Evolutionary conservation across 2,329 filamentous ascomycete species (phyloP).

Genomic region (Aureobasidium sp.): DNA sequence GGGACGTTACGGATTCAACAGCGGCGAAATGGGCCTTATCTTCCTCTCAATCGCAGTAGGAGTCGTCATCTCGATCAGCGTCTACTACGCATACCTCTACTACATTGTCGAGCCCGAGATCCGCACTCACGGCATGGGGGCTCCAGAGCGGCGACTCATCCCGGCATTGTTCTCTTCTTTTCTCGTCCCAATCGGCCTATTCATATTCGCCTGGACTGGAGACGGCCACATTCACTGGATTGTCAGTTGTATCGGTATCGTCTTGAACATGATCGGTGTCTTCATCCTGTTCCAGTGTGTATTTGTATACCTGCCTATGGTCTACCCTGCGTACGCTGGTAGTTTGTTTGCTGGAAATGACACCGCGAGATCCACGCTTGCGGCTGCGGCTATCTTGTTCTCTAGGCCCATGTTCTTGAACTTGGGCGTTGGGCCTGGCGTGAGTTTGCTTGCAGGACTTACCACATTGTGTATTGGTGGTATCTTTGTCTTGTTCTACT

Average conservation of each 20-base stretch:
- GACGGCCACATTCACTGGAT: conserved; percentile 33
- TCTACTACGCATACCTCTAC: conserved; percentile 24
- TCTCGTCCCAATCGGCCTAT: conserved; percentile 28
- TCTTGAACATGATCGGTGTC: conserved; percentile 31
- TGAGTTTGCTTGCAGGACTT: conserved; percentile 47
- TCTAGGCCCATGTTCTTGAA: conserved; percentile 52
- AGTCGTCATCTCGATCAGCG: conserved; percentile 44
- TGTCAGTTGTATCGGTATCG: conserved; percentile 36
- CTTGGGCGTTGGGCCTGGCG: conserved; percentile 52
- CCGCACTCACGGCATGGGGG: conserved; percentile 21
- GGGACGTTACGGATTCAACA: conserved; percentile 51
- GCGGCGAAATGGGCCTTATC: conserved; percentile 52
- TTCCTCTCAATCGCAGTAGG: conserved; percentile 56
- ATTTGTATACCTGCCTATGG: conserved; percentile 34
- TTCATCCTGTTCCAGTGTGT: conserved; percentile 39
- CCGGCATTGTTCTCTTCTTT: conserved; percentile 29
- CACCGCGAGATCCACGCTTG: conserved; percentile 51
- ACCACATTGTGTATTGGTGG: conserved; percentile 30
- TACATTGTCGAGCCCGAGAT: conserved; percentile 24
- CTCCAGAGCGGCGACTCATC: conserved; percentile 29
- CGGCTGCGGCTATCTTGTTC: conserved; percentile 54
- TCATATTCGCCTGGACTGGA: conserved; percentile 32
- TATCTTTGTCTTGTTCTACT: conserved; percentile 53
- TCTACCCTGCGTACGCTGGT: conserved; percentile 42
- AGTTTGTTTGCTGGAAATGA: conserved; percentile 55